A percentile compares a stretch with the other conserved stretches of the same genome.
These are phyloP conservation scores for Xylaria sp. DNA, from an alignment of 495 filamentous ascomycete genomes.

Conservation along the genomic window DNA sequence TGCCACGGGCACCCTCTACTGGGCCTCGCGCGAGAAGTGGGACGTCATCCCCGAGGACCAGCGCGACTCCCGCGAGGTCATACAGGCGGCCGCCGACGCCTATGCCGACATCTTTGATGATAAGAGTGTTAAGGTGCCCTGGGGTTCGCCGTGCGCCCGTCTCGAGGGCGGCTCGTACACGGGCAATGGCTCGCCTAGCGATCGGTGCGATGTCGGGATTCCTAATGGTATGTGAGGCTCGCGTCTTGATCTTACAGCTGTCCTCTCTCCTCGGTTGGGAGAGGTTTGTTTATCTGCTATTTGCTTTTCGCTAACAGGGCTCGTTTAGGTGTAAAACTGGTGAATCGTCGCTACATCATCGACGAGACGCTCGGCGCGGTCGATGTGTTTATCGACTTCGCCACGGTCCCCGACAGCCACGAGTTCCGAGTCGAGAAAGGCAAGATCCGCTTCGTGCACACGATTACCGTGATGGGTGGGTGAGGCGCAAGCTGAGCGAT, in stretches of 20 bases:
- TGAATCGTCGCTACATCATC: conserved; percentile 57
- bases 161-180: conserved; percentile 57
- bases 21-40: conserved; percentile 53
- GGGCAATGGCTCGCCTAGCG: conserved; percentile 43
- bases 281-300: background rate
- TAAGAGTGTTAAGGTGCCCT: conserved; percentile 54
- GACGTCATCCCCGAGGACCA: conserved; percentile 50
- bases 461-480: conserved; percentile 50
- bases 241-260: background rate
- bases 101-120: conserved; percentile 57
- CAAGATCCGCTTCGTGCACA: conserved; percentile 57
- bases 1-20: conserved; percentile 55
- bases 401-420: conserved; percentile 55
- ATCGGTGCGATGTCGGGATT: conserved; percentile 50
- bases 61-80: conserved; percentile 51
- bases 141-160: conserved; percentile 55
- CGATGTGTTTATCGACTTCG: conserved; percentile 54
- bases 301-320: background rate
- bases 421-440: conserved; percentile 59
- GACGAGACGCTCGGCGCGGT: conserved; percentile 58
- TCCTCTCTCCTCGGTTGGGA: background rate
- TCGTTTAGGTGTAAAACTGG: conserved; percentile 42
- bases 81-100: conserved; percentile 57
- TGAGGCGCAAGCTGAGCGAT: too few relatives aligned
- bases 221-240: conserved; percentile 37